Base-by-base conservation (phyloP, 2,329 filamentous ascomycete genomes). In the Trichoderma endophyticum region DNA sequence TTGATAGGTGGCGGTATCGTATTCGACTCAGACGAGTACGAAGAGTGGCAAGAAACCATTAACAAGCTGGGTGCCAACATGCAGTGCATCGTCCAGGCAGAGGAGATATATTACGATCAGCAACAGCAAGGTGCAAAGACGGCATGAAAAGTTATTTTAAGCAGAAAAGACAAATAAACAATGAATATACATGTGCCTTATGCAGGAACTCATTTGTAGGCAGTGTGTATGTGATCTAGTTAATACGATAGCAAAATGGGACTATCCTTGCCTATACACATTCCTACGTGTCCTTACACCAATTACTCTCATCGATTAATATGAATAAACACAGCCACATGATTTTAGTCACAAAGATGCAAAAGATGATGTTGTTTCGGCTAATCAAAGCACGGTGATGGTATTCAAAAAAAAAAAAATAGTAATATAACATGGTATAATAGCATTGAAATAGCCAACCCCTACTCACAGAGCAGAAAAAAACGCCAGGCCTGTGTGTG, bases 61-160 rank as follows among this genome's bases (percentile, higher is more conserved):
- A 98, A 99, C 85, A 99, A 99, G 87, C 85, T 97, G 62, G 91
- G 92, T 30, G 93, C 94, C 59, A 97, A 97, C 81, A 94, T 97
- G 85, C 89, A 92, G 76, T 96, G 93, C 82, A 95, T 98, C 80
- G 91, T 90, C 72, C 89, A 91, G 66, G 95, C 95, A 2, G 95
- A 98, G 84, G 87, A 91, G 80, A 79, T 87, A n/a, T 88, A 88
- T 75, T 76, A 82, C 64, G 77, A 81, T 54, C 77, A 81, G 72
- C 79, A 82, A 71, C 78, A 80, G 57, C 78, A 80, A 56, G 68
- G 72, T 39, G 30, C 67, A 73, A 71, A 56, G 66, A 51, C 21
- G 36, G 59, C 66, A 34, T 64, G 15, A 43, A 51, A 36, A 34
- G 14, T 24, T 24, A 54, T 54, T 24, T 4, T 34, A 24, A 36